Conservation (phyloP, 129 eudicot genomes). For the Saussurea involucrata region DNA sequence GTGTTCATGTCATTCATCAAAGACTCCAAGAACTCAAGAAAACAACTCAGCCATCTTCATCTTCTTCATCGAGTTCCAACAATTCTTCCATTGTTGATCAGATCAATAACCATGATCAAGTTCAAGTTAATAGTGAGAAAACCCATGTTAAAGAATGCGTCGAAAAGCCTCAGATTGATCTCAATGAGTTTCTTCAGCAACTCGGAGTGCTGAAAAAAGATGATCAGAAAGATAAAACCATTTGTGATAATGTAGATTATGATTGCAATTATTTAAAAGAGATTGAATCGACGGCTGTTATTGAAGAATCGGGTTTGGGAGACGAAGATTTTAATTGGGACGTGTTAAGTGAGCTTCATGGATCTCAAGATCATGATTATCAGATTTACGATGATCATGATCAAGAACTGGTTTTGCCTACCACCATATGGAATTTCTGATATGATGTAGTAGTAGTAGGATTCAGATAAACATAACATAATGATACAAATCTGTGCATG, state of each 20-base stretch:
- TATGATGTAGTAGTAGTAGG: constrained; percentile 2
- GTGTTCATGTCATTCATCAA: constrained; percentile 89
- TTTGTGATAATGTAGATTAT: background rate
- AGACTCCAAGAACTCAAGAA: constrained; percentile 79
- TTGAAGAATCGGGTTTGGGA: constrained; percentile 32
- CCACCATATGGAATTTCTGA: constrained; percentile 57
- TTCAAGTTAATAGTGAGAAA: constrained; percentile 24
- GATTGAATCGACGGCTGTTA: constrained; percentile 34
- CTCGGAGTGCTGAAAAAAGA: constrained; percentile 70
- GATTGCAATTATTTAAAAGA: constrained; percentile 28
- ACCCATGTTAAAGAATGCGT: constrained; percentile 24
- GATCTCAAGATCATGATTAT: constrained; percentile 29
- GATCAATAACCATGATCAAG: constrained; percentile 8
- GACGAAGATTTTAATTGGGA: constrained; percentile 68
- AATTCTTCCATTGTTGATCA: constrained; percentile 35
- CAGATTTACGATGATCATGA: constrained; percentile 33
- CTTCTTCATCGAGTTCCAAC: constrained; percentile 52
- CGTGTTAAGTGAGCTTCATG: constrained; percentile 57
- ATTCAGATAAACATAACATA: background rate
- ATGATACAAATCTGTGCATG: constrained; percentile 14
- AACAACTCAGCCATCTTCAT: constrained; percentile 29
- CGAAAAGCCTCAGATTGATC: constrained; percentile 94
- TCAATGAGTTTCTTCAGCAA: constrained; percentile 87
- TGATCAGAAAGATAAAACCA: constrained; percentile 16
- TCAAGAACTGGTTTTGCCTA: constrained; percentile 57